Conservation (phyloP, 2,329 filamentous ascomycete species). For the Pochonia chlamydosporia region DNA sequence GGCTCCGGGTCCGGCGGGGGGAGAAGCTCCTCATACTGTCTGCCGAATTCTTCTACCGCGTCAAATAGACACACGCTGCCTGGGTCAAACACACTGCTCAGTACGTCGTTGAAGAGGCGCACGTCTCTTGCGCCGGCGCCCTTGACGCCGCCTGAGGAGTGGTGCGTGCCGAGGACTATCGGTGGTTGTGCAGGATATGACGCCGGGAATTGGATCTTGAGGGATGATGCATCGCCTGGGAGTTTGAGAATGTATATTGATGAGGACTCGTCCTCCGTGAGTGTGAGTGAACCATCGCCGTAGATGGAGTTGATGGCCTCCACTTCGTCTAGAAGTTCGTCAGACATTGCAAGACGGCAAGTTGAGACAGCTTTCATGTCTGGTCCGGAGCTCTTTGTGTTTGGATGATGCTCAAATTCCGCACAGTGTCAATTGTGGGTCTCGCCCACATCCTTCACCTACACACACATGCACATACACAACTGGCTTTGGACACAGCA, state of each 20-base stretch:
- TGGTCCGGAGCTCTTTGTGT: no score
- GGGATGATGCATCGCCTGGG: constrained; percentile 53
- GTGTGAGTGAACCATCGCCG: constrained; percentile 56
- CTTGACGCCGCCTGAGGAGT: constrained; percentile 66
- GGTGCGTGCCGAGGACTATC: constrained; percentile 69
- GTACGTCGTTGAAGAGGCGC: constrained; percentile 59
- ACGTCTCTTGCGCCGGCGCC: constrained; percentile 69
- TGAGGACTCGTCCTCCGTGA: constrained; percentile 25
- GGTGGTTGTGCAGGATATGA: constrained; percentile 73
- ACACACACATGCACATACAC: background rate
- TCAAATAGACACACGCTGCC: constrained; percentile 87
- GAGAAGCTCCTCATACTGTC: constrained; percentile 29
- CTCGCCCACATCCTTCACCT: background rate
- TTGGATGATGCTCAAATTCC: no score
- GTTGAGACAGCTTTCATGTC: background rate
- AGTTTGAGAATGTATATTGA: constrained; percentile 57
- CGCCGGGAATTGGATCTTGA: constrained; percentile 62
- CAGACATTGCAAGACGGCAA: constrained; percentile 38
- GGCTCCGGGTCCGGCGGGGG: constrained; percentile 17
- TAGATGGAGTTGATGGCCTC: constrained; percentile 84
- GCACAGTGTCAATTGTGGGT: background rate
- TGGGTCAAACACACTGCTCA: constrained; percentile 62
- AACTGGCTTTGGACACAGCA: background rate
- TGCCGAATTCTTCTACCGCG: constrained; percentile 69
- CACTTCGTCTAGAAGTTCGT: constrained; percentile 65